Conservation (phyloP, 1,139 yeast genomes). For the Scheffersomyces lignicola region DNA sequence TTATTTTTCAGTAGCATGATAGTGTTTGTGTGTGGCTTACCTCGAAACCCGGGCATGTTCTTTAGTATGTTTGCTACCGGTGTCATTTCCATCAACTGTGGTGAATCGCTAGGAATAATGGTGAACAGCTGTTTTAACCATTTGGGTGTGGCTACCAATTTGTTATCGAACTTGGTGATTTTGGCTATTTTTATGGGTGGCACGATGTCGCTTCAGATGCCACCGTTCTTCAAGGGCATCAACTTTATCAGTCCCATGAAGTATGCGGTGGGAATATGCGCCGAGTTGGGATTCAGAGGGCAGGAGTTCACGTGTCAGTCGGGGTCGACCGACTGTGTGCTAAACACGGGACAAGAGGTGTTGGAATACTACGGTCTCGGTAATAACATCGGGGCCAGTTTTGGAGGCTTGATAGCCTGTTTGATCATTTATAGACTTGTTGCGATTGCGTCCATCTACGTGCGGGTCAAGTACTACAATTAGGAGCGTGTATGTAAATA, state of each 20-base stretch:
- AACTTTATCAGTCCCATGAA: constrained; percentile 76
- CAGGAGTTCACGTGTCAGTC: constrained; percentile 38
- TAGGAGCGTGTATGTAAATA: constrained; percentile 8
- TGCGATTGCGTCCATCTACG: constrained; percentile 25
- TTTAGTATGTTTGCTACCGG: constrained; percentile 63
- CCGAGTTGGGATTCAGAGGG: constrained; percentile 35
- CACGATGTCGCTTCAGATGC: constrained; percentile 77
- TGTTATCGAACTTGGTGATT: constrained; percentile 62
- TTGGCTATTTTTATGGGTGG: constrained; percentile 85
- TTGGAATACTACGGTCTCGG: constrained; percentile 34
- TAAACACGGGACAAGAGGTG: constrained; percentile 36
- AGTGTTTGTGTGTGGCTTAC: constrained; percentile 72
- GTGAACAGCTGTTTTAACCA: constrained; percentile 74
- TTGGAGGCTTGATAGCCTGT: constrained; percentile 41
- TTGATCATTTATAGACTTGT: constrained; percentile 34
- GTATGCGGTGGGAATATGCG: constrained; percentile 59
- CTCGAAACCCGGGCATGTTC: constrained; percentile 66
- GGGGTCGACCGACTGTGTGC: constrained; percentile 26
- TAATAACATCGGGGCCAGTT: constrained; percentile 27
- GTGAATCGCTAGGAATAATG: constrained; percentile 80
- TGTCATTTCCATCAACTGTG: constrained; percentile 63
- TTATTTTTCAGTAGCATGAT: constrained; percentile 59
- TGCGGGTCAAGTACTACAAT: constrained; percentile 26
- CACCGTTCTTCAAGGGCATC: constrained; percentile 62
- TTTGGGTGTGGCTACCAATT: constrained; percentile 76